Conservation (phyloP, 495 filamentous ascomycete genomes). For the Xylaria cubensis region DNA sequence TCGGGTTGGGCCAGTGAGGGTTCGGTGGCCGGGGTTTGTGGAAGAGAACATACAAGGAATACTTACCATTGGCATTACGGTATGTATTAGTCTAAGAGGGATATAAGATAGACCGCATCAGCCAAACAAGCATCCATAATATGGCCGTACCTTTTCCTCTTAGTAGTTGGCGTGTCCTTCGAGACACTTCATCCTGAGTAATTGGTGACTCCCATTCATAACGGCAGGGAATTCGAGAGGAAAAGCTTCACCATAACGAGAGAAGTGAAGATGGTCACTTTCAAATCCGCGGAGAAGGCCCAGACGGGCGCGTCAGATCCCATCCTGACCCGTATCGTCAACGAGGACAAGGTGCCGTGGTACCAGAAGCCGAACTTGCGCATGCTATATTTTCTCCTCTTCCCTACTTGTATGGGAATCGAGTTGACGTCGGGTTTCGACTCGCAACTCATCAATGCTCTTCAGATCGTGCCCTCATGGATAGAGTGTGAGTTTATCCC, state of each 20-base stretch:
- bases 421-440: constrained; percentile 73
- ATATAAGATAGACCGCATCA: background rate
- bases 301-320: constrained; percentile 44
- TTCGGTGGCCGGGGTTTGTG: background rate
- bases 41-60: background rate
- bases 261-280: constrained; percentile 20
- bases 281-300: constrained; percentile 27
- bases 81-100: constrained; percentile 1
- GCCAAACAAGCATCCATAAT: background rate
- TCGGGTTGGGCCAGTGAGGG: background rate
- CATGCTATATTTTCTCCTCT: constrained; percentile 65
- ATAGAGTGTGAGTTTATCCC: constrained; percentile 52
- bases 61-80: background rate
- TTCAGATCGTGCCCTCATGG: constrained; percentile 66
- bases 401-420: constrained; percentile 69
- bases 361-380: constrained; percentile 70
- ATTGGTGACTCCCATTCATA: background rate
- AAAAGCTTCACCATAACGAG: background rate
- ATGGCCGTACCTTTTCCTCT: background rate
- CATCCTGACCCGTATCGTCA: constrained; percentile 51
- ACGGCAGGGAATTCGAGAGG: background rate
- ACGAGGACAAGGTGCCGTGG: constrained; percentile 61
- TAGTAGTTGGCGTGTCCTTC: background rate
- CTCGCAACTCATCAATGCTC: constrained; percentile 68
- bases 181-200: background rate